phyloP scores from a whole-genome alignment of 192 early-diverging fungal genomes.

The Backusella circina region DNA sequence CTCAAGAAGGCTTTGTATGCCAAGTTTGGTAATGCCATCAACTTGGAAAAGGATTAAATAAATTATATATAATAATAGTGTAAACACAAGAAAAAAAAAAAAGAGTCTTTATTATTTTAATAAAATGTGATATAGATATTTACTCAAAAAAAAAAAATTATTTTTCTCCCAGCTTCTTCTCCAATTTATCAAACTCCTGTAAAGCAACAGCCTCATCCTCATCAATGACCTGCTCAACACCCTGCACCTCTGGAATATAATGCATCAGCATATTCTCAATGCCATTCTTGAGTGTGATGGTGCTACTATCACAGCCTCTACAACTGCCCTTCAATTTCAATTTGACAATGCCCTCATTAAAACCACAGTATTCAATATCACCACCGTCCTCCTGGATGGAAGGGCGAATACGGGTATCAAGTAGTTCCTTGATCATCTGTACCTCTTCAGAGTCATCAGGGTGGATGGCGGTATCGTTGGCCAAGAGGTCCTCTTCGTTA shows the following conservation, averaged over 20 bases:
- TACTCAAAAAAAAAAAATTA: neutral
- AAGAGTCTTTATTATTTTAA: neutral
- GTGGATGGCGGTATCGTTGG: constrained; percentile 61
- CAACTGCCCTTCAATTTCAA: constrained; percentile 95
- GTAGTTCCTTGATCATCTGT: constrained; percentile 97
- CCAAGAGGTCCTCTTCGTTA: constrained; percentile 43
- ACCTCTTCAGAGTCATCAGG: constrained; percentile 90
- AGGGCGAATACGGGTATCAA: constrained; percentile 93
- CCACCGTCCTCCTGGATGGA: constrained; percentile 99
- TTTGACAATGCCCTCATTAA: constrained; percentile 85
- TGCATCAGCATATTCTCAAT: constrained; percentile 99
- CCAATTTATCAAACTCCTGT: constrained; percentile 90
- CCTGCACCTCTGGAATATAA: constrained; percentile 92
- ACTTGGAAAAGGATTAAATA: constrained; percentile 80
- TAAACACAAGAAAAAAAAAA: neutral
- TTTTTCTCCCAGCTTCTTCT: constrained; percentile 40
- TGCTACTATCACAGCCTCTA: constrained; percentile 84
- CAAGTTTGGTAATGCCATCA: constrained; percentile 94
- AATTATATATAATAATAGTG: neutral
- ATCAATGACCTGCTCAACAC: constrained; percentile 87
- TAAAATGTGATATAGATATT: neutral
- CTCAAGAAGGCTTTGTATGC: constrained; percentile 86
- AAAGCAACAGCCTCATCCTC: constrained; percentile 73
- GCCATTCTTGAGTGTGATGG: constrained; percentile 95
- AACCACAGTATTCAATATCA: constrained; percentile 94